phyloP scores from a whole-genome alignment of 345 rosid genomes.

The Citrus sp. region DNA sequence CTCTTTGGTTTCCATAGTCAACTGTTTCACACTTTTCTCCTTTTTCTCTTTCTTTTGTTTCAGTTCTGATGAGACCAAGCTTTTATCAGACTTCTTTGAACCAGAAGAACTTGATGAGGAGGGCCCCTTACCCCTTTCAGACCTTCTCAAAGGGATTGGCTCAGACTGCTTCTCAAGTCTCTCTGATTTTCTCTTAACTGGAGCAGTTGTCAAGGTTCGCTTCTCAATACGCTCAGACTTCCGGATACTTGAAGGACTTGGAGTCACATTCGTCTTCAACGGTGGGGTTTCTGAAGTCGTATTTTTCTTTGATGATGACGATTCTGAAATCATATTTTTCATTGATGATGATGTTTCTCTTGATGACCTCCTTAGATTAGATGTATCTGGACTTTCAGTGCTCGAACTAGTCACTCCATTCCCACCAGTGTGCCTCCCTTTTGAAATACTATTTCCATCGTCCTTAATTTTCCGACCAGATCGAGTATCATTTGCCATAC shows the following conservation, averaged over 20 bases:
- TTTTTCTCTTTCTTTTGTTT: constrained; percentile 31
- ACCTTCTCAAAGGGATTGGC: constrained; percentile 47
- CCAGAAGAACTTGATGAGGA: constrained; percentile 34
- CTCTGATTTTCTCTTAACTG: constrained; percentile 32
- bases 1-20: constrained; percentile 33
- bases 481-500: constrained; percentile 40
- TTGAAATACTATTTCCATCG: constrained; percentile 26
- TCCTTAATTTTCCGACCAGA: constrained; percentile 34
- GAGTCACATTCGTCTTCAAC: constrained; percentile 24
- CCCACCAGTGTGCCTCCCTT: constrained; percentile 32
- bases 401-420: constrained; percentile 29
- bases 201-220: constrained; percentile 32
- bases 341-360: constrained; percentile 35
- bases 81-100: constrained; percentile 35
- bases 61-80: constrained; percentile 15
- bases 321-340: constrained; percentile 22
- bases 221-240: constrained; percentile 63
- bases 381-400: constrained; percentile 19
- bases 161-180: constrained; percentile 36
- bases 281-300: constrained; percentile 19
- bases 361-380: constrained; percentile 50
- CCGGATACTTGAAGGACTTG: constrained; percentile 32
- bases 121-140: constrained; percentile 48
- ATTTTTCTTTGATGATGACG: constrained; percentile 22
- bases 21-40: constrained; percentile 36